phyloP scores from a whole-genome alignment of 2,329 filamentous ascomycete genomes.

The Verticillium albo-atrum region DNA sequence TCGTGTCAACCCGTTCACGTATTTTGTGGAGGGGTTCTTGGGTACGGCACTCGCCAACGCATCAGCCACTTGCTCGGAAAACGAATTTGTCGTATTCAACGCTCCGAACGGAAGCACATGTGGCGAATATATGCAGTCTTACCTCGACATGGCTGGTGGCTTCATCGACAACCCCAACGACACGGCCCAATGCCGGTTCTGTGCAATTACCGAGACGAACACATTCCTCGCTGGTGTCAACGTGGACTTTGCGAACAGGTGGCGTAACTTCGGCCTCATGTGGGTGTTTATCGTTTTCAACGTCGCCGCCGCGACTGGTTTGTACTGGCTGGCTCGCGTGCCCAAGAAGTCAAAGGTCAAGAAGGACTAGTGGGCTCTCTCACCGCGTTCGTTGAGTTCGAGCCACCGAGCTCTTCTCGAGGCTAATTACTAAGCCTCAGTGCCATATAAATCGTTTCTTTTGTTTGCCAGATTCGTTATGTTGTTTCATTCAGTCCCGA shows the following conservation, averaged over 20 bases:
- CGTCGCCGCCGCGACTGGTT: constrained; percentile 41
- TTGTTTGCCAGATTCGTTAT: too few species aligned
- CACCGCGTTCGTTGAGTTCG: too few species aligned
- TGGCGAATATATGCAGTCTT: constrained; percentile 46
- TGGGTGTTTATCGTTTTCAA: constrained; percentile 54
- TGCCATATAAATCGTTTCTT: too few species aligned
- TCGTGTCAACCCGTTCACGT: constrained; percentile 68
- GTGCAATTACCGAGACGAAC: constrained; percentile 7
- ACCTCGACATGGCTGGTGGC: constrained; percentile 41
- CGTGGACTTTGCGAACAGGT: constrained; percentile 43
- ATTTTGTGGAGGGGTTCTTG: constrained; percentile 64
- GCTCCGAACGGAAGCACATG: constrained; percentile 52
- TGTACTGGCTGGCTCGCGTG: constrained; percentile 48
- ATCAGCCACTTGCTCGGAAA: constrained; percentile 53
- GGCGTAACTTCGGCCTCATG: constrained; percentile 54
- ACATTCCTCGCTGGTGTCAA: constrained; percentile 19
- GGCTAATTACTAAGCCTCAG: too few species aligned
- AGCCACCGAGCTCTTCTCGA: too few species aligned
- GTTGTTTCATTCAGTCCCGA: too few species aligned
- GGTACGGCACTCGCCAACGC: constrained; percentile 60
- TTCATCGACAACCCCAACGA: constrained; percentile 34
- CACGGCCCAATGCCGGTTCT: constrained; percentile 14
- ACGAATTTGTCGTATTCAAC: constrained; percentile 61
- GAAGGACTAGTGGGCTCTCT: too few species aligned
- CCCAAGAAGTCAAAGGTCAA: constrained; percentile 25